Conservation (phyloP, 176 grass and related monocot genomes). For the Pontederia crassipes region DNA sequence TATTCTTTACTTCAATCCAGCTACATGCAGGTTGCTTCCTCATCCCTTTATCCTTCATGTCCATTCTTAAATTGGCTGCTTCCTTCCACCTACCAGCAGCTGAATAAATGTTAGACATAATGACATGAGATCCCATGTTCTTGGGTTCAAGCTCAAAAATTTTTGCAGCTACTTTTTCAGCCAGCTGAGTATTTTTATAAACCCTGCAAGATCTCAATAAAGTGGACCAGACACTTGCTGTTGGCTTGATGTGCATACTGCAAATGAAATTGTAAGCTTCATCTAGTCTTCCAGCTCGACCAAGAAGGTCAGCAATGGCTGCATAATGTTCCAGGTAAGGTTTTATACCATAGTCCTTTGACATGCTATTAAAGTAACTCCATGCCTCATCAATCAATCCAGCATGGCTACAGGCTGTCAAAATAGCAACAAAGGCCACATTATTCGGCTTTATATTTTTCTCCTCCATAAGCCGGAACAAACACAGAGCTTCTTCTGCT, state of each 20-base stretch:
- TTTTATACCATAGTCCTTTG: slow-evolving; percentile 37
- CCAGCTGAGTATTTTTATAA: slow-evolving; percentile 44
- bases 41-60: slow-evolving; percentile 52
- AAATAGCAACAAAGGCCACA: slow-evolving; percentile 47
- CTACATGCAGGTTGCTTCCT: slow-evolving; percentile 68
- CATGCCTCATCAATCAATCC: slow-evolving; percentile 52
- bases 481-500: slow-evolving; percentile 42
- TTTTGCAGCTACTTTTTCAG: slow-evolving; percentile 49
- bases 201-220: slow-evolving; percentile 59
- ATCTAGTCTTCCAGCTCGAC: slow-evolving; percentile 48
- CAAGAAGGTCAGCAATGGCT: slow-evolving; percentile 46
- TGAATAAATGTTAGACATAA: slow-evolving; percentile 64
- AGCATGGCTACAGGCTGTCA: slow-evolving; percentile 74
- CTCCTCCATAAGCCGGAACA: slow-evolving; percentile 51
- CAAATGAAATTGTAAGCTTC: slow-evolving; percentile 62
- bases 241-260: slow-evolving; percentile 58
- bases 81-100: slow-evolving; percentile 59
- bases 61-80: slow-evolving; percentile 38
- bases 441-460: slow-evolving; percentile 46
- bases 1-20: slow-evolving; percentile 67
- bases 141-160: slow-evolving; percentile 55
- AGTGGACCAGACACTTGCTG: slow-evolving; percentile 59
- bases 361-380: slow-evolving; percentile 58
- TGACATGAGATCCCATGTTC: slow-evolving; percentile 45
- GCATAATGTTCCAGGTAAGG: slow-evolving; percentile 51